Evolutionary conservation across 768 basidiomycete genomes (phyloP), one percentile per base, ranked within the genome.

Genomic region (Coprinellus micaceus): DNA sequence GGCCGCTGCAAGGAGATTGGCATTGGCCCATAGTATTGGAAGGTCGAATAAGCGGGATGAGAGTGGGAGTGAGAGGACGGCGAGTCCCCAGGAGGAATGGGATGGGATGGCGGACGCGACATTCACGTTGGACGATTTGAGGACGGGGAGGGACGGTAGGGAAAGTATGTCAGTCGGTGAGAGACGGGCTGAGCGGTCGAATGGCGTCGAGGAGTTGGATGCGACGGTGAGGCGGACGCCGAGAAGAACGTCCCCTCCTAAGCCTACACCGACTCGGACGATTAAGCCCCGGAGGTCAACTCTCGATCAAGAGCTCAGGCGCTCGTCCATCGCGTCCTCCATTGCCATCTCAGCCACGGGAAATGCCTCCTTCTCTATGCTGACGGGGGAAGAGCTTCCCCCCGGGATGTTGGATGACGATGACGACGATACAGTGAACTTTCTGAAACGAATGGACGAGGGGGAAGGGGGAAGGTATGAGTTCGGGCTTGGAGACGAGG

Each of bases 271-370:
- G 11, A 26, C 21, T 15, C n/a, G 15, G 40, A 29, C 54, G 30
- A 11, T 44, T n/a, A 10, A 37, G 15, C 36, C 45, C 21, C 51
- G 69, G n/a, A 77, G 81, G 39, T 73, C 75, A 58, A 89, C 87
- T 3, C 73, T 91, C 3, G 85, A 89, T 48, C 80, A 88, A 60
- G 89, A 91, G 66, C 58, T 91, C 15, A 78, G 77, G 13, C 69
- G 58, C 70, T 24, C 30, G 13, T 24, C 29, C 49, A 29, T 36
- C 36, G 61, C 57, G 28, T 43, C 40, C 7, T 43, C 40, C 6
- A 43, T 43, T 7, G 40, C 40, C n/a, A 43, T 43, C n/a, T 43
- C 40, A 5, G 40, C 40, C 6, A 43, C 40, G n/a, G 40, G 40
- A 7, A 7, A 15, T 15, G 40, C 40, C 7, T 43, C 40, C 15